phyloP scores from a whole-genome alignment of 192 early-diverging fungal species.

The Backusella liffmaniae region DNA sequence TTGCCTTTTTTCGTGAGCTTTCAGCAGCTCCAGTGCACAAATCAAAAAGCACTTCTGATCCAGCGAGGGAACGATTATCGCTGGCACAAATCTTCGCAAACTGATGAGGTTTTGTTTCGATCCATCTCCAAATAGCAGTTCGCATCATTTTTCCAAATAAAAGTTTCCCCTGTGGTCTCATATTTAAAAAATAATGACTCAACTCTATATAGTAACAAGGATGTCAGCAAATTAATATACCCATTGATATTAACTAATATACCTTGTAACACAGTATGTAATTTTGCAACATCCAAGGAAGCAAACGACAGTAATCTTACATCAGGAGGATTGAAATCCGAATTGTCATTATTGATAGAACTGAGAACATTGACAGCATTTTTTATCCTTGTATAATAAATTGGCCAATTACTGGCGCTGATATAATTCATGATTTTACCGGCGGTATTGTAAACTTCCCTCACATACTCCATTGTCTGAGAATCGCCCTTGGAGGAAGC shows the following conservation, averaged over 20 bases:
- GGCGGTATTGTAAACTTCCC: conserved; percentile 75
- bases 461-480: conserved; percentile 40
- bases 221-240: conserved; percentile 9
- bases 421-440: conserved; percentile 82
- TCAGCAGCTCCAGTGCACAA: conserved; percentile 54
- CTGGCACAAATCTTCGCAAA: conserved; percentile 73
- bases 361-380: conserved; percentile 19
- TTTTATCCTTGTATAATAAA: conserved; percentile 73
- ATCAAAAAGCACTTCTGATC: conserved; percentile 76
- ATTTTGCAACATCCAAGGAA: conserved; percentile 44
- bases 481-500: neutral
- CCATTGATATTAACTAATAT: conserved; percentile 3
- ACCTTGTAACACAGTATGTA: conserved; percentile 54
- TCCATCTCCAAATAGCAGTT: conserved; percentile 92
- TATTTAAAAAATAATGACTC: conserved; percentile 50
- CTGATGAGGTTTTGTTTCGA: conserved; percentile 76
- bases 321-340: conserved; percentile 14
- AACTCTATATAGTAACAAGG: conserved; percentile 32
- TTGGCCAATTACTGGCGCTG: conserved; percentile 83
- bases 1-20: conserved; percentile 59
- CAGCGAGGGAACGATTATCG: conserved; percentile 48
- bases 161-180: conserved; percentile 66
- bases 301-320: conserved; percentile 19
- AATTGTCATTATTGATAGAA: conserved; percentile 10
- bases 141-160: conserved; percentile 71